Evolutionary conservation across 225 moss, liverwort and hornwort genomes (phyloP), one percentile per base, ranked within the genome.

Genomic region (Anthoceros angustus): DNA sequence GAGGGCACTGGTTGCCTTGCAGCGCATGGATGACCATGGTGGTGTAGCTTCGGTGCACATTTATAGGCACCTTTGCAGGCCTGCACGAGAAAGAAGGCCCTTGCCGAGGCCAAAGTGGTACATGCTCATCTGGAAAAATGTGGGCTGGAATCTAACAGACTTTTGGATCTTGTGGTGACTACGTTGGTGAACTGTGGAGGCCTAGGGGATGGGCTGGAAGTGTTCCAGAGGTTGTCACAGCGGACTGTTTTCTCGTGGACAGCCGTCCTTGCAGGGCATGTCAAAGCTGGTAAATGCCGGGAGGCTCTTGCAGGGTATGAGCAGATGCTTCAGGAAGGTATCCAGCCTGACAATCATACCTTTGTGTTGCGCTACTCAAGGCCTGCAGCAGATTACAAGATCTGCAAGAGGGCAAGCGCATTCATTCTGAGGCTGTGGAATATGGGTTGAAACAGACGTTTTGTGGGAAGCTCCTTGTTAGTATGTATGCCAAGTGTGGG

Each of bases 161-260:
- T 55, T 55, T 18, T 18, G 18, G 55, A 55, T 18, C 18, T 18
- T 55, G 55, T 55, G 55, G 55, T 55, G 7, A 20, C 5, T 3
- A 55, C 55, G n/a, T 20, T 55, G 55, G 55, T 55, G 55, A 55
- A 55, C 5, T 55, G 55, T 15, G 55, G 55, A 55, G 14, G 55
- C 55, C 55, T 55, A 18, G 55, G 14, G 23, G 55, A 55, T 55
- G 55, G n/a, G 55, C n/a, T 55, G n/a, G n/a, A 55, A 23, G 55
- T 55, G 23, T 55, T 55, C 23, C n/a, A 55, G 10, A 55, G 14
- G 55, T 23, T 55, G n/a, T 23, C 8, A 55, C n/a, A 15, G 55
- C 18, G 55, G 14, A 55, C 55, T 15, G 55, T 55, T 55, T 55
- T 55, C n/a, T 55, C 55, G 7, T 55, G 55, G 55, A 55, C 55